Percentiles rank a stretch among this genome's conserved stretches.
Conservation (phyloP, 306 rosid genomes). For the Bauhinia variegata region DNA sequence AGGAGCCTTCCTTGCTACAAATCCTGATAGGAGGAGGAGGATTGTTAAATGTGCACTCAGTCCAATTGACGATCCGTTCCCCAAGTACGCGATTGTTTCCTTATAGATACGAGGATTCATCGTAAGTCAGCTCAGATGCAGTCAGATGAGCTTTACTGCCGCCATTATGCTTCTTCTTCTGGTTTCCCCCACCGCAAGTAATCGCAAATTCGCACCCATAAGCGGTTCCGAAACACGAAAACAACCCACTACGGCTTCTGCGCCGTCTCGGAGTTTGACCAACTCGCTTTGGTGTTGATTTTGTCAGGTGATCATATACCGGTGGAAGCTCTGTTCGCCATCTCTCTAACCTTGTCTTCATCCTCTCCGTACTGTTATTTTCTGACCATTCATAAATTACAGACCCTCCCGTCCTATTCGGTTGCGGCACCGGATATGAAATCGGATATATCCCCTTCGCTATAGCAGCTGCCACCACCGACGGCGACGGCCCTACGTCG, state of each 20-base stretch:
- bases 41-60: no score
- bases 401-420: conserved; percentile 33
- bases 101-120: conserved; percentile 48
- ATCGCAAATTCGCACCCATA: conserved; percentile 72
- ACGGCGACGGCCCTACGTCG: conserved; percentile 74
- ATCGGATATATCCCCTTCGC: conserved; percentile 63
- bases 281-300: conserved; percentile 4
- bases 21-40: no score
- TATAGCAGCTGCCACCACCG: conserved; percentile 77
- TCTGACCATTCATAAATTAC: conserved; percentile 55
- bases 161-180: conserved; percentile 45
- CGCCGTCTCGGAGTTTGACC: neutral
- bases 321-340: conserved; percentile 62
- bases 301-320: conserved; percentile 34
- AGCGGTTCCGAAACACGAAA: conserved; percentile 75
- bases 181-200: conserved; percentile 63
- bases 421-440: conserved; percentile 28
- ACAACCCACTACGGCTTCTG: conserved; percentile 39
- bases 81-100: no score
- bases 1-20: no score
- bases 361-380: conserved; percentile 48
- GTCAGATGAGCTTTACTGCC: conserved; percentile 31
- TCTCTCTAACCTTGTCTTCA: conserved; percentile 62
- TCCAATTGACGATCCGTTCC: no score
- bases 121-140: conserved; percentile 54